Conservation (phyloP, 1,139 yeast genomes). For the Blastobotrys elegans region DNA sequence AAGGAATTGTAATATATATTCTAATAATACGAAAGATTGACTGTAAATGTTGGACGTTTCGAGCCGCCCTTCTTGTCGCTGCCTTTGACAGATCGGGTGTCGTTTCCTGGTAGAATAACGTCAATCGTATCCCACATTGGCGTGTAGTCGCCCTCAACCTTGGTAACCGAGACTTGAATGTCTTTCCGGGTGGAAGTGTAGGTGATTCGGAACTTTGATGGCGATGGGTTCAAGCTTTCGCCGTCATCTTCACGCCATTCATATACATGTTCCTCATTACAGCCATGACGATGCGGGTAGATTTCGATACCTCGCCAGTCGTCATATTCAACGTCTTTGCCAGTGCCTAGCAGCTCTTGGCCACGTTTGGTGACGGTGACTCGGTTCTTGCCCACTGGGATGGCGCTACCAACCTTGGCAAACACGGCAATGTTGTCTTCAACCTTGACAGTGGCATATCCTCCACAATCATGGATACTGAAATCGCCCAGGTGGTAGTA, state of each 20-base stretch:
- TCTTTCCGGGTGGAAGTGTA: background rate
- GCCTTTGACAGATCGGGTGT: background rate
- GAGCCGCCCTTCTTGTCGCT: background rate
- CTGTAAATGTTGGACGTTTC: background rate
- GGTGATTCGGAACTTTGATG: background rate
- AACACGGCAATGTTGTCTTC: constrained; percentile 2
- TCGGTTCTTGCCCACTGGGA: background rate
- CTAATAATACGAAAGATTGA: background rate
- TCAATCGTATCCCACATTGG: background rate
- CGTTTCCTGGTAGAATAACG: background rate
- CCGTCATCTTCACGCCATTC: constrained; percentile 1
- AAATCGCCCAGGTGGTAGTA: background rate
- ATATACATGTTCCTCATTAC: background rate
- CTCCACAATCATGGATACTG: background rate
- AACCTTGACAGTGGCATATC: background rate
- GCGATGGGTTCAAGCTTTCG: background rate
- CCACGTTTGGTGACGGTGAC: background rate
- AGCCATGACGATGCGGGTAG: background rate
- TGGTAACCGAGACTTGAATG: background rate
- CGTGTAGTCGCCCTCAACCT: background rate
- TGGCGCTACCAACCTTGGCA: background rate
- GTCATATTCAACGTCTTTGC: background rate
- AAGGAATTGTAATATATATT: background rate
- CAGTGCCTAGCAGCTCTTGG: background rate
- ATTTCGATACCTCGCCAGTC: background rate